Evolutionary conservation across 306 rosid species (phyloP), one percentile per base, ranked within the genome.

Genomic region (Malus domestica): DNA sequence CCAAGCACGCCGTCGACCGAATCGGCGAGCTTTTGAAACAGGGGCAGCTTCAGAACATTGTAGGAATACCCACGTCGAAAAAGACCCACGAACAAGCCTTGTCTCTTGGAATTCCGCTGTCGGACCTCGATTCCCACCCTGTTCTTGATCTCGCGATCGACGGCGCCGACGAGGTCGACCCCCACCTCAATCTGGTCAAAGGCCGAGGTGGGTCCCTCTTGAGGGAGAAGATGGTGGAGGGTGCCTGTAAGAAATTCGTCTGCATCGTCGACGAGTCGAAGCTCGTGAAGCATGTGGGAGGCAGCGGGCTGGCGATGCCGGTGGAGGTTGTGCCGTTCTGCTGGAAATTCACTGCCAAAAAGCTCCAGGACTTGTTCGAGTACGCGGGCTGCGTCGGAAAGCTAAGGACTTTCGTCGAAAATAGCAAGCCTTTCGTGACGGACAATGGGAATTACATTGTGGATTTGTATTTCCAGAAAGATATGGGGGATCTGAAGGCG

Each of bases 131-230:
- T 32, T 69, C 93, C 1, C 86, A 93, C 67, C 97, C 97, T 0
- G 82, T 84, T 1, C 80, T 93, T 16, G 98, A 93, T 80, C 89
- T 93, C 16, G 90, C 96, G 2, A 93, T 93, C 40, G 98, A 93
- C 30, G 98, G 97, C 10, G 97, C 98, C n/a, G 98, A 93, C 4
- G 98, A 93, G 77, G 98, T 93, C 20, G 97, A 93, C 25, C 97
- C 96, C 3, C 40, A 52, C 20, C 77, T 93, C 59, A 93, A 91
- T 76, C 38, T 91, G 49, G 98, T 93, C 2, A 93, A 93, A 58
- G 98, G 98, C 6, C 93, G 98, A 46, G 97, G 97, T 33, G 97
- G 98, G 12, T 93, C 98, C 10, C 92, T 93, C 15, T 27, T 93
- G 46, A 79, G 97, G 10, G 97, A 93, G 60, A 93, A 93, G 68